Base-by-base conservation (phyloP, 2,329 filamentous ascomycete species). In the Epichloe coenophiala region DNA sequence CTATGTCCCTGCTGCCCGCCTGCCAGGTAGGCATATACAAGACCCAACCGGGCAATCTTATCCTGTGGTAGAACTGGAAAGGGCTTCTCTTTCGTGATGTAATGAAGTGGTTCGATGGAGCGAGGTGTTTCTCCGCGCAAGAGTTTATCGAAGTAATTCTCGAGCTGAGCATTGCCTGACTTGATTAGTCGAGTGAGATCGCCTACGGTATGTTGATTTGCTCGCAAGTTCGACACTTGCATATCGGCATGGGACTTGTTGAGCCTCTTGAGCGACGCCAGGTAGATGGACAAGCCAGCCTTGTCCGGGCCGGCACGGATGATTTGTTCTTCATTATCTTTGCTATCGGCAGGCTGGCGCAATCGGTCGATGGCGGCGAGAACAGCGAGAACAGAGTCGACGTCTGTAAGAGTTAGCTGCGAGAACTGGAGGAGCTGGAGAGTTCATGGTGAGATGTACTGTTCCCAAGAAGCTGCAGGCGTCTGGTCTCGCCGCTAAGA, bases 401-500 rank as follows among this genome's bases (percentile, higher is more conserved):
- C 86, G 63, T 98, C 84, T 87, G 59, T 37, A 23, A 21, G 38
- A 36, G 51, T 59, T 51, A 61, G 58, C 39, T n/a, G 21, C 37
- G 21, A 46, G 43, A 35, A 51, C 42, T 46, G 19, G 19, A 19
- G 9, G 19, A 37, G 36, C 19, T 4, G n/a, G 7, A 19, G 23
- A 23, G 19, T 19, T 17, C 17, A 8, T 19, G 21, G 27, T 13
- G 67, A 23, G 11, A 67, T 77, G 59, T 64, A 86, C 84, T 98
- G 57, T 78, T 82, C 57, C 87, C 89, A 37, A 94, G 80, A n/a
- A 84, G 78, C 67, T 97, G 93, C 21, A 97, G 75, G 55, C 83
- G 84, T 66, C 88, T 86, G 1, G 93, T 97, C 66, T 96, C 94
- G 59, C 86, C 87, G 63, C 90, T 94, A 41, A 98, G 84, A 8